These are phyloP conservation scores for Adansonia grandidieri DNA, from an alignment of 441 rosid species.

Conservation along the genomic window DNA sequence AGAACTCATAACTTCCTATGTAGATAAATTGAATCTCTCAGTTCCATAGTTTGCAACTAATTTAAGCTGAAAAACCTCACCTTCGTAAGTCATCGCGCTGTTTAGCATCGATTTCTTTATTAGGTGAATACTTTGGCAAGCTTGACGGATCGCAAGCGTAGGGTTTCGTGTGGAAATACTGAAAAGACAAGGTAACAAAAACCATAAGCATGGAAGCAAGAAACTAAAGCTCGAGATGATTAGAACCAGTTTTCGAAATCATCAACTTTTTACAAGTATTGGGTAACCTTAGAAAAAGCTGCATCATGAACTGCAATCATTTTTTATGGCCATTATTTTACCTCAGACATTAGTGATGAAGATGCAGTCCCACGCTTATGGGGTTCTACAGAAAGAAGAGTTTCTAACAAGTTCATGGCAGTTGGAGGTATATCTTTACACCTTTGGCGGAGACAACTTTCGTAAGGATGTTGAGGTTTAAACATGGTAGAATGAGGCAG, in stretches of 20 bases:
- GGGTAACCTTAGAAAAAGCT: not conserved
- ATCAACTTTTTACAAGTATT: not conserved
- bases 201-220: constrained; percentile 5
- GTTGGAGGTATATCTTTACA: constrained; percentile 56
- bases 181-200: constrained; percentile 19
- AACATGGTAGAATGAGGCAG: constrained; percentile 73
- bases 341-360: constrained; percentile 72
- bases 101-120: constrained; percentile 92
- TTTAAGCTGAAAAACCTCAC: constrained; percentile 36
- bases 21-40: not conserved
- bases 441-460: constrained; percentile 64
- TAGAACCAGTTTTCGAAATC: too few relatives aligned
- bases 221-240: too few relatives aligned
- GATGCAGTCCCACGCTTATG: constrained; percentile 89
- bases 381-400: constrained; percentile 76
- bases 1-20: not conserved
- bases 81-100: constrained; percentile 69
- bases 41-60: not conserved
- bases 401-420: constrained; percentile 62
- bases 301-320: not conserved
- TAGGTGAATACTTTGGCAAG: constrained; percentile 89
- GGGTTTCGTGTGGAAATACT: constrained; percentile 79
- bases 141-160: constrained; percentile 85
- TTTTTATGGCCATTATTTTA: constrained; percentile 27
- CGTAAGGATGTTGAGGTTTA: constrained; percentile 69